These are phyloP conservation scores for Aspergillus hancockii DNA, from an alignment of 495 filamentous ascomycete genomes.

Conservation along the genomic window DNA sequence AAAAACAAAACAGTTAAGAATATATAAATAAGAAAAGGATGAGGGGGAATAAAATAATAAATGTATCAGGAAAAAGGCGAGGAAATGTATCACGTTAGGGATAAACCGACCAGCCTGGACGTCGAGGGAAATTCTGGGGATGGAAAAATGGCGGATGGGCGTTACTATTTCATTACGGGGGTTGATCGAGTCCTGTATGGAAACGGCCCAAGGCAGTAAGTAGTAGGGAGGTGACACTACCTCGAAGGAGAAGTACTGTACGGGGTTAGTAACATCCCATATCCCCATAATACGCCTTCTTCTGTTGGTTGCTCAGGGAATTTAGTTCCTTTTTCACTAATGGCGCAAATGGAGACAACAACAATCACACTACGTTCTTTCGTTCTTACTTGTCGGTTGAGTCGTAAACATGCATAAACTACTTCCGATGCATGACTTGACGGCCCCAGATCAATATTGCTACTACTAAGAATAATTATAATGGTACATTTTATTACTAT, in stretches of 20 bases:
- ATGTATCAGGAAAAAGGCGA: neutral
- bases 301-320: conserved; percentile 3
- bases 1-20: neutral
- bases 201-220: neutral
- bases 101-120: neutral
- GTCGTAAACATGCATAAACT: neutral
- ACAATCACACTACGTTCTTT: neutral
- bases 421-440: conserved; percentile 2
- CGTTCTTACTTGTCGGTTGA: neutral
- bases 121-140: conserved; percentile 7
- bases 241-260: neutral
- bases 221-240: neutral
- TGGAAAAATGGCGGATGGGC: conserved; percentile 1
- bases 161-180: conserved; percentile 3
- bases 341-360: neutral
- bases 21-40: neutral
- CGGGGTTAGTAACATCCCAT: neutral
- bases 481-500: neutral
- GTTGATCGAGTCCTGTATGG: neutral
- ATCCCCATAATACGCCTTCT: neutral
- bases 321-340: neutral
- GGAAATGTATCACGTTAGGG: conserved; percentile 7
- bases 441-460: neutral
- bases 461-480: neutral
- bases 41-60: neutral